Base-by-base conservation (phyloP, 2,329 filamentous ascomycete genomes). In the Hypoxylon sp. region DNA sequence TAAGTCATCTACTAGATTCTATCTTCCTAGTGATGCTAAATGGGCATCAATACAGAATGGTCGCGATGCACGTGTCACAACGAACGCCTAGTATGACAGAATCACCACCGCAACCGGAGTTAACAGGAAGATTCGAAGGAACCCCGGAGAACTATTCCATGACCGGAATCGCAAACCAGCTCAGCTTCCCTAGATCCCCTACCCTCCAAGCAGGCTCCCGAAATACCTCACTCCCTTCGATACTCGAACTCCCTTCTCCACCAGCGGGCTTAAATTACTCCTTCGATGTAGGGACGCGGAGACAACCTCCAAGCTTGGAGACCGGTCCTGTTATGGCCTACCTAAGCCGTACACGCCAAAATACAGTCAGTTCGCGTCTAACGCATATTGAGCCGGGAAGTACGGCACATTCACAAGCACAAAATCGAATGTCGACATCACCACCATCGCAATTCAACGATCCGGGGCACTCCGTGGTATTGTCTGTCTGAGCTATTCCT, bases 181-280 rank as follows among this genome's bases (percentile, higher is more conserved):
- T 64, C 17, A 31, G 53, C 20, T 40, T 48, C 14, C 44, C 66
- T 20, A 54, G 20, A 33, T 67, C 69, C 6, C 73, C 72, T 42
- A 42, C 46, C 31, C 57, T 73, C 10, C 60, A 62, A 53, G 53
- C 73, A 35, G 66, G 27, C 30, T 58, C 70, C 46, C 66, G 64
- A 58, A 61, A 55, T 14, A 46, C 54, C 1, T 68, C 70, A 3
- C 53, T 70, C 6, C 54, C 30, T 53, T 71, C 70, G 20, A 69
- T 73, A 42, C 49, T 57, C 37, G 72, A 74, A 61, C 70, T 72
- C 14, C 72, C 73, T 20, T 56, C 66, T 30, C 56, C 67, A 6
- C 42, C 40, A 31, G 51, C 30, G 22, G 25, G 30, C 11, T 37
- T 33, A 13, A 54, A 25, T n/a, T 37, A 40, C 2, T 17, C 51